Percentiles rank a stretch among this genome's conserved stretches.
Conservation (phyloP, 139 green algal species). For the Auxenochlorella protothecoides region DNA sequence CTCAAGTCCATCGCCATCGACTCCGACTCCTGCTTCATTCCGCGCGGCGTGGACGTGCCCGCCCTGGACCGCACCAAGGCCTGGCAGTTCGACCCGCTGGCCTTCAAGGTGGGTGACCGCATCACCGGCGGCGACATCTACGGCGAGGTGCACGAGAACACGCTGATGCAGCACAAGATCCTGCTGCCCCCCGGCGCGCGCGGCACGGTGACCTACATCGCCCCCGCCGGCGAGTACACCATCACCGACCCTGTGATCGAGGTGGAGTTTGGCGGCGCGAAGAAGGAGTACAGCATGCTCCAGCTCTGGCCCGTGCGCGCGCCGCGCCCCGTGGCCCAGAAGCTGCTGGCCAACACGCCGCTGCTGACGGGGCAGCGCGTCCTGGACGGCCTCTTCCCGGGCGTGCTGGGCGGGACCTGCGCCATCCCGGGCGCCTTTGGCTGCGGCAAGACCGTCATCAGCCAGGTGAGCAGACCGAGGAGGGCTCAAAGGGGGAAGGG, state of each 20-base stretch:
- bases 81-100: constrained; percentile 89
- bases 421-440: constrained; percentile 97
- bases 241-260: constrained; percentile 90
- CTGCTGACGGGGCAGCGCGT: constrained; percentile 96
- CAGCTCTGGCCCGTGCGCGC: constrained; percentile 93
- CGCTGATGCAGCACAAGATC: constrained; percentile 81
- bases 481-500: not conserved
- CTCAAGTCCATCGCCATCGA: constrained; percentile 80
- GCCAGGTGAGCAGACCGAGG: constrained; percentile 36
- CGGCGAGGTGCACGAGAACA: constrained; percentile 88
- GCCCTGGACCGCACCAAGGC: constrained; percentile 65
- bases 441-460: constrained; percentile 99
- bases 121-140: constrained; percentile 95
- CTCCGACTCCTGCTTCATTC: constrained; percentile 88
- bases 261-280: constrained; percentile 89
- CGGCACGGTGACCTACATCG: constrained; percentile 86
- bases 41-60: constrained; percentile 85
- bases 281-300: constrained; percentile 93
- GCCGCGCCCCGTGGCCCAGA: constrained; percentile 83
- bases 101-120: constrained; percentile 86
- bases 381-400: constrained; percentile 94
- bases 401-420: constrained; percentile 95
- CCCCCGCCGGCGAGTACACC: constrained; percentile 80
- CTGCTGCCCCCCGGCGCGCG: constrained; percentile 81
- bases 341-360: constrained; percentile 92